Conservation (phyloP, 768 basidiomycete genomes). For the Rhizopogon vinicolor region DNA sequence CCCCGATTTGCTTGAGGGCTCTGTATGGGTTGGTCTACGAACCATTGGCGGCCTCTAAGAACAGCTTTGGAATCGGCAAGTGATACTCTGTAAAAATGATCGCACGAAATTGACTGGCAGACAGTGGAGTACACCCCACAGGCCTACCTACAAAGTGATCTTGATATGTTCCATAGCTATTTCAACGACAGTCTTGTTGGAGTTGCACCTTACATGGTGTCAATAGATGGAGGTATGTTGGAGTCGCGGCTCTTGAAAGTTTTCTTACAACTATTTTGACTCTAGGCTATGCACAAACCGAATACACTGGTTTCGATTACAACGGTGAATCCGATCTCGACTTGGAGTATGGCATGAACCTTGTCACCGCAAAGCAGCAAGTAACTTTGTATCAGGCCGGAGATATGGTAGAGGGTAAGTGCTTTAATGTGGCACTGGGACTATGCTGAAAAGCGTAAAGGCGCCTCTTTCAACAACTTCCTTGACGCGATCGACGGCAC, state of each 20-base stretch:
- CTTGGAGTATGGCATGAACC: conserved; percentile 47
- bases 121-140: conserved; percentile 41
- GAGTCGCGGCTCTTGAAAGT: background rate
- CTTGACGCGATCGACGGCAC: conserved; percentile 30
- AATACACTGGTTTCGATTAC: conserved; percentile 33
- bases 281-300: conserved; percentile 41
- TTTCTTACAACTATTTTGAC: background rate
- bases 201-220: conserved; percentile 30
- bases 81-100: background rate
- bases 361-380: conserved; percentile 34
- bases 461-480: conserved; percentile 30
- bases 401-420: conserved; percentile 34
- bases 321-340: conserved; percentile 57
- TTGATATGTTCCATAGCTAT: conserved; percentile 38
- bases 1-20: conserved; percentile 35
- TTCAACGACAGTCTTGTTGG: conserved; percentile 38
- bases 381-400: conserved; percentile 42
- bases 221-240: background rate
- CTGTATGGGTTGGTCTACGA: conserved; percentile 32
- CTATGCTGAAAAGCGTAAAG: background rate
- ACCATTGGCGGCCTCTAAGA: conserved; percentile 26
- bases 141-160: conserved; percentile 36
- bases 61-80: conserved; percentile 35
- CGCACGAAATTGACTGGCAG: background rate
- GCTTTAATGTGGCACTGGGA: background rate